phyloP scores from a whole-genome alignment of 176 grass and related monocot genomes.

The Pontederia crassipes region DNA sequence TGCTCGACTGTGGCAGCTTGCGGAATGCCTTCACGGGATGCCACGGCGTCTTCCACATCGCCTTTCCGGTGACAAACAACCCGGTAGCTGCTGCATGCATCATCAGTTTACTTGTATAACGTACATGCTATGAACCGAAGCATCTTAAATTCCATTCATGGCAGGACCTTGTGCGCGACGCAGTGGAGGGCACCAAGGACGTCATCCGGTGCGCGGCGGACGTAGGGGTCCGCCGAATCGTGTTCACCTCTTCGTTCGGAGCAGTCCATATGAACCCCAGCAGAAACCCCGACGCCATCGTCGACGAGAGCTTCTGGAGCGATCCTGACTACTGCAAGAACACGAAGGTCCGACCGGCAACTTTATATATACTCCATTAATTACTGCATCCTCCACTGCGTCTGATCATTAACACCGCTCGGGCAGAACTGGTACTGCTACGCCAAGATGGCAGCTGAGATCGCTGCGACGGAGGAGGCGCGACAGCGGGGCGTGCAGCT shows the following conservation, averaged over 20 bases:
- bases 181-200: too few relatives aligned
- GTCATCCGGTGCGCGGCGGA: too few relatives aligned
- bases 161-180: too few relatives aligned
- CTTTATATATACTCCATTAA: not conserved
- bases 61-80: slow-evolving; percentile 33
- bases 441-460: slow-evolving; percentile 59
- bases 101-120: too few relatives aligned
- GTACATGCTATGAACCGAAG: too few relatives aligned
- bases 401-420: not conserved
- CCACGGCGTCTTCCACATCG: slow-evolving; percentile 46
- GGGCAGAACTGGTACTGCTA: slow-evolving; percentile 85
- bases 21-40: slow-evolving; percentile 30
- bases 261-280: slow-evolving; percentile 60
- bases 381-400: not conserved
- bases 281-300: slow-evolving; percentile 32
- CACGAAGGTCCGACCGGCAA: slow-evolving; percentile 11
- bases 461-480: slow-evolving; percentile 44
- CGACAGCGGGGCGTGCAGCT: slow-evolving; percentile 25
- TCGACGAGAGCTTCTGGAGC: slow-evolving; percentile 54
- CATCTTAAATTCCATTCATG: too few relatives aligned
- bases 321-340: slow-evolving; percentile 39
- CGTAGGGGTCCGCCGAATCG: not conserved
- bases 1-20: slow-evolving; percentile 20
- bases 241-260: slow-evolving; percentile 41
- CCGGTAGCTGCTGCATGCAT: slow-evolving; percentile 1